phyloP scores from a whole-genome alignment of 345 rosid species.

The Sapria himalayana region DNA sequence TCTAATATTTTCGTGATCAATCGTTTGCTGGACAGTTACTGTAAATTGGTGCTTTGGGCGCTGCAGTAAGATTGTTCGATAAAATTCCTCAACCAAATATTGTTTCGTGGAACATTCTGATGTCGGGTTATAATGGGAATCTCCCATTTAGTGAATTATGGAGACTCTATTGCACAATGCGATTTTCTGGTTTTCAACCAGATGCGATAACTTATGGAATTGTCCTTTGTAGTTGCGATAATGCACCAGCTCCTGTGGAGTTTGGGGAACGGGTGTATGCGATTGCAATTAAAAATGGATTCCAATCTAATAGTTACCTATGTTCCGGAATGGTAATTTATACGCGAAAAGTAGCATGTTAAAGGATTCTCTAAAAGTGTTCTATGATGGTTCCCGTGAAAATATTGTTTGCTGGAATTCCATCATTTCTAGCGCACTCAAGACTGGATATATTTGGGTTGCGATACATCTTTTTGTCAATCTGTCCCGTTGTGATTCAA shows the following conservation, averaged over 20 bases:
- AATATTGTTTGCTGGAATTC: conserved; percentile 54
- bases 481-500: conserved; percentile 21
- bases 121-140: conserved; percentile 28
- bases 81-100: conserved; percentile 28
- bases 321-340: conserved; percentile 36
- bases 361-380: conserved; percentile 39
- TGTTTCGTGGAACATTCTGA: conserved; percentile 43
- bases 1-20: conserved; percentile 20
- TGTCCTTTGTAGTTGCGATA: conserved; percentile 40
- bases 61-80: conserved; percentile 50
- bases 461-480: conserved; percentile 34
- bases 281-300: conserved; percentile 32
- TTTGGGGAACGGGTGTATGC: conserved; percentile 32
- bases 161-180: conserved; percentile 32
- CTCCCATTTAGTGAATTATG: conserved; percentile 20
- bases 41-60: conserved; percentile 18
- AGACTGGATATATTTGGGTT: conserved; percentile 21
- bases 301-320: conserved; percentile 26
- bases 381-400: conserved; percentile 22
- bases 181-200: conserved; percentile 20
- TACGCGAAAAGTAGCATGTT: conserved; percentile 24
- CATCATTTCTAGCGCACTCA: conserved; percentile 44
- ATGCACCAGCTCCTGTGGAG: conserved; percentile 15
- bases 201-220: conserved; percentile 42
- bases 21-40: conserved; percentile 26